Evolutionary conservation across 768 basidiomycete genomes (phyloP).

Genomic region (Rhodotorula kratochvilovae): DNA sequence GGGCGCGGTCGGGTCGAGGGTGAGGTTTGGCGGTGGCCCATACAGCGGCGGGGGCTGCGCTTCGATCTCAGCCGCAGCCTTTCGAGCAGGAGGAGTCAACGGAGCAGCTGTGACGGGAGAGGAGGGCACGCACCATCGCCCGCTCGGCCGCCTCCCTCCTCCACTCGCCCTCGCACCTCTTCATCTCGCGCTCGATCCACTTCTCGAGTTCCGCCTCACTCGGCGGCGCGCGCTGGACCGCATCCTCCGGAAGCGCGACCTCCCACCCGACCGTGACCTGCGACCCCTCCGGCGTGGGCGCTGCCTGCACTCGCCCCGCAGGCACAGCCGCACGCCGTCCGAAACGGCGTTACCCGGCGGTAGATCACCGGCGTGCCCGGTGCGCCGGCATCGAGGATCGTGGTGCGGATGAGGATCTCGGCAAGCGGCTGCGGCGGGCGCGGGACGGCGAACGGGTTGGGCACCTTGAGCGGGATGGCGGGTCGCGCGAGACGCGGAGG

Average conservation of each 20-base stretch:
- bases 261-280: neutral
- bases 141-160: neutral
- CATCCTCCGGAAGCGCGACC: neutral
- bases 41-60: neutral
- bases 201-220: neutral
- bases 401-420: neutral
- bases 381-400: neutral
- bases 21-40: neutral
- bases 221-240: too few relatives aligned
- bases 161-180: neutral
- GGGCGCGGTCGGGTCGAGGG: neutral
- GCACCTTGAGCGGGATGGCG: neutral
- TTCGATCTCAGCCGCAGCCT: neutral
- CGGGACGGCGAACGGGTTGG: neutral
- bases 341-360: neutral
- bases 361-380: neutral
- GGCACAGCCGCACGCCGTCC: neutral
- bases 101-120: too few relatives aligned
- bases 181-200: neutral
- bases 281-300: neutral
- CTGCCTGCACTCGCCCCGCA: neutral
- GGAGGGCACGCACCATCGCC: neutral
- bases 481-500: neutral
- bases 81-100: neutral
- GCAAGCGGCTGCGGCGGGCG: neutral